These are phyloP conservation scores for rapeseed (Brassica napus) DNA, from an alignment of 345 rosid genomes.

Conservation along the genomic window DNA sequence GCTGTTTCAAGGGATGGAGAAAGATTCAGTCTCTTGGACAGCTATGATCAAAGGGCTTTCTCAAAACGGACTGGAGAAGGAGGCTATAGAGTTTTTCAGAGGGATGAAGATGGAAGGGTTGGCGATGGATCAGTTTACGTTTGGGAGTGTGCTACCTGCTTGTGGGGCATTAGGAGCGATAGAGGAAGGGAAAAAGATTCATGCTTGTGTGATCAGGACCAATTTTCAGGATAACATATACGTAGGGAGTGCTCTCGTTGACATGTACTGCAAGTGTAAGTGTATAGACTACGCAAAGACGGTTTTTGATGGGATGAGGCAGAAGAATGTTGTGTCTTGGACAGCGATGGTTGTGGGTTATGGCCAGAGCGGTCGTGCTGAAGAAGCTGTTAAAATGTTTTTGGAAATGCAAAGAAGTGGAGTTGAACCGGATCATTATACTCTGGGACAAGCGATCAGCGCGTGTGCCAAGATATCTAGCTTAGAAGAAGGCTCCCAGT, in stretches of 20 bases:
- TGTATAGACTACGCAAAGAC: conserved; percentile 57
- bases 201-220: conserved; percentile 61
- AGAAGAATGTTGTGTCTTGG: conserved; percentile 88
- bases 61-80: conserved; percentile 61
- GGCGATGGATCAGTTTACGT: conserved; percentile 79
- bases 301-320: conserved; percentile 60
- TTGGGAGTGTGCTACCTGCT: conserved; percentile 80
- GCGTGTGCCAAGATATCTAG: conserved; percentile 89
- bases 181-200: conserved; percentile 71
- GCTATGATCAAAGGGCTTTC: conserved; percentile 78
- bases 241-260: conserved; percentile 89
- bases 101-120: conserved; percentile 67
- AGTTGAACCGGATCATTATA: conserved; percentile 77
- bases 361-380: conserved; percentile 77
- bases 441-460: conserved; percentile 83
- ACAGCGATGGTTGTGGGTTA: conserved; percentile 94
- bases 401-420: conserved; percentile 74
- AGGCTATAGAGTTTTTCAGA: conserved; percentile 63
- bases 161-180: conserved; percentile 65
- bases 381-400: conserved; percentile 71
- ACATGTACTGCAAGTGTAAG: conserved; percentile 91
- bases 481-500: conserved; percentile 88
- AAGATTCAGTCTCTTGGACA: conserved; percentile 84
- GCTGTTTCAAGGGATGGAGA: conserved; percentile 66
- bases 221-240: conserved; percentile 58